Percentiles rank a stretch among this genome's conserved stretches.
Evolutionary conservation across 495 filamentous ascomycete species (phyloP).

Genomic region (Neurospora terricola): DNA sequence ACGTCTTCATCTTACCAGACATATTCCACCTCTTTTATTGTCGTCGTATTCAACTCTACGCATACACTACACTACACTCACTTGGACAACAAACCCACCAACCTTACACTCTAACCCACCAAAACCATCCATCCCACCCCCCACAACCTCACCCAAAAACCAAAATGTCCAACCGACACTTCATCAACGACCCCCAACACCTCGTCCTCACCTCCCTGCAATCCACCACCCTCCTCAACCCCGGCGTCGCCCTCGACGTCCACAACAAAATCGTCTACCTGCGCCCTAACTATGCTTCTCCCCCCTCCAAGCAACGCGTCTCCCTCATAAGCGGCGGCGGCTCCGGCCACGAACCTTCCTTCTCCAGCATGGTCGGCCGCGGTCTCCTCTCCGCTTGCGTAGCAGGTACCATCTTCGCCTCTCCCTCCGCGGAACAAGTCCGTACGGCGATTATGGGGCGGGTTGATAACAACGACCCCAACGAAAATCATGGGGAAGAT

Average conservation of each 20-base stretch:
- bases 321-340: constrained; percentile 85
- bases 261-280: constrained; percentile 82
- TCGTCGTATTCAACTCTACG: too few relatives aligned
- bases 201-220: constrained; percentile 72
- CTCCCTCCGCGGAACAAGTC: constrained; percentile 79
- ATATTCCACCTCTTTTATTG: not conserved
- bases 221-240: constrained; percentile 74
- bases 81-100: not conserved
- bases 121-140: too few relatives aligned
- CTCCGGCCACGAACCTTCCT: constrained; percentile 87
- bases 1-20: not conserved
- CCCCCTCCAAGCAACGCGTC: constrained; percentile 40
- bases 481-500: not conserved
- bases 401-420: constrained; percentile 89
- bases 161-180: constrained; percentile 68
- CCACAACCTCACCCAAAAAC: not conserved
- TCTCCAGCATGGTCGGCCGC: constrained; percentile 55
- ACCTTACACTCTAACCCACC: not conserved
- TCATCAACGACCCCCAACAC: constrained; percentile 75
- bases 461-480: constrained; percentile 45
- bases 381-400: constrained; percentile 82
- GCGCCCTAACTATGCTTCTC: constrained; percentile 34
- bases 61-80: too few relatives aligned
- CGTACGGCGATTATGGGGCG: constrained; percentile 62
- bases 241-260: constrained; percentile 66